Conservation (phyloP, 2,329 filamentous ascomycete genomes). For the Passalora sequoiae region DNA sequence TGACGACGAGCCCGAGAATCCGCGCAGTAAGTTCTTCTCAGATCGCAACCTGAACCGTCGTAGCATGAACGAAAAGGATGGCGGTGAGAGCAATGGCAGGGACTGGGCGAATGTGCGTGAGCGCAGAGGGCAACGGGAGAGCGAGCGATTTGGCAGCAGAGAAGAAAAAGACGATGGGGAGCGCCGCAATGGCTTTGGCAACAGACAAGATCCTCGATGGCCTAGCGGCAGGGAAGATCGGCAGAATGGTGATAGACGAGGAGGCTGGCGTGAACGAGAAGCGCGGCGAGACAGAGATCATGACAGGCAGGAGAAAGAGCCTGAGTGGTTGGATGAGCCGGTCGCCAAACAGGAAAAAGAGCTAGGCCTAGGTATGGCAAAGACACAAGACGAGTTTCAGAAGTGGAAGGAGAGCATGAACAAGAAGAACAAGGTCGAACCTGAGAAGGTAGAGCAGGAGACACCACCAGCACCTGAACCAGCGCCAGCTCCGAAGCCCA, state of each 20-base stretch:
- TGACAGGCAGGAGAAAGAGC: slow-evolving; percentile 67
- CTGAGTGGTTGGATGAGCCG: slow-evolving; percentile 74
- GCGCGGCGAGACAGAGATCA: slow-evolving; percentile 47
- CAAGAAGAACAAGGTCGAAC: slow-evolving; percentile 39
- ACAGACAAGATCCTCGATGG: slow-evolving; percentile 67
- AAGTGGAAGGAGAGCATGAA: slow-evolving; percentile 93
- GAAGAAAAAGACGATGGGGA: slow-evolving; percentile 42
- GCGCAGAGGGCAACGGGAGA: slow-evolving; percentile 42
- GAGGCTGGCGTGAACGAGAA: slow-evolving; percentile 56
- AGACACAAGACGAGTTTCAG: slow-evolving; percentile 87
- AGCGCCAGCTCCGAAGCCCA: slow-evolving; percentile 24
- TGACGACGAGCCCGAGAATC: slow-evolving; percentile 35
- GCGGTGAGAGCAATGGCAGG: slow-evolving; percentile 37
- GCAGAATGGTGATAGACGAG: slow-evolving; percentile 39
- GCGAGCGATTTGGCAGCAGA: slow-evolving; percentile 43
- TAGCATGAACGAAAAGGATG: slow-evolving; percentile 34
- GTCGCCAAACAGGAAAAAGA: slow-evolving; percentile 62
- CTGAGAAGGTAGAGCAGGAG: slow-evolving; percentile 30
- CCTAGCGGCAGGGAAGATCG: slow-evolving; percentile 36
- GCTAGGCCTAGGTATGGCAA: slow-evolving; percentile 35
- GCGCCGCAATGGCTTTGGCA: slow-evolving; percentile 60
- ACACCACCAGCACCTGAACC: slow-evolving; percentile 14
- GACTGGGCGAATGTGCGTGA: slow-evolving; percentile 73
- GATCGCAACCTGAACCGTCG: slow-evolving; percentile 42
- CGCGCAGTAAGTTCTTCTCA: slow-evolving; percentile 38